These are phyloP conservation scores for Pythium volutum DNA, from an alignment of 352 stramenopile genomes.

Conservation along the genomic window DNA sequence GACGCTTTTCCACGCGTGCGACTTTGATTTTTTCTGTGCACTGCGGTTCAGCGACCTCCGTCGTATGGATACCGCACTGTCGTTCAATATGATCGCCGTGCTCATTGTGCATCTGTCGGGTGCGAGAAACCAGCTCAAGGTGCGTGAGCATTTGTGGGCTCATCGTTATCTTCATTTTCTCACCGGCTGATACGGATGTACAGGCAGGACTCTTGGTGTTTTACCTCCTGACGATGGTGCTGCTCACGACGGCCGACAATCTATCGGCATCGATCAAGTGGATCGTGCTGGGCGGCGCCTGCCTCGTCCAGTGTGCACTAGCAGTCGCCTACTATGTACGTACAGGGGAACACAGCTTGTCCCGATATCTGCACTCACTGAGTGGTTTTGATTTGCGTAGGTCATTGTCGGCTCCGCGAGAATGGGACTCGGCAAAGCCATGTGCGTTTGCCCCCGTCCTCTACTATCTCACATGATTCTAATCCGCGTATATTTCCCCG, in stretches of 20 bases:
- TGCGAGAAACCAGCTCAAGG: conserved; percentile 32
- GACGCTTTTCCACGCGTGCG: conserved; percentile 32
- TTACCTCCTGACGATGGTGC: conserved; percentile 28
- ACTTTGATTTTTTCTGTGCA: conserved; percentile 31
- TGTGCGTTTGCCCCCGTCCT: conserved; percentile 16
- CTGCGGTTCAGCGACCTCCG: conserved; percentile 27
- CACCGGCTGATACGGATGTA: too few relatives aligned
- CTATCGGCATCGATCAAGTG: conserved; percentile 22
- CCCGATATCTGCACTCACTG: too few relatives aligned
- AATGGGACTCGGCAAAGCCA: conserved; percentile 21
- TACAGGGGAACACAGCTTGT: too few relatives aligned
- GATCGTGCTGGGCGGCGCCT: conserved; percentile 22
- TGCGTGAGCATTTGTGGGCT: conserved; percentile 1
- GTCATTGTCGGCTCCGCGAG: conserved; percentile 15
- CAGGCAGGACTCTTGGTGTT: conserved; percentile 33
- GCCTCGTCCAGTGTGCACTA: conserved; percentile 26
- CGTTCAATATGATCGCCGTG: conserved; percentile 32
- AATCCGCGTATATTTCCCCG: not conserved
- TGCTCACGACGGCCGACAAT: conserved; percentile 23
- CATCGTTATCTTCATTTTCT: too few relatives aligned
- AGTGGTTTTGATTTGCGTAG: conserved; percentile 3
- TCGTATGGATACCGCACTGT: conserved; percentile 33
- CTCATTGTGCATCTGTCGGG: conserved; percentile 35
- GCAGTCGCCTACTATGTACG: conserved; percentile 35
- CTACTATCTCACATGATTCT: not conserved